Base-by-base conservation (phyloP, 2,329 filamentous ascomycete genomes). In the Fusarium drepaniforme region DNA sequence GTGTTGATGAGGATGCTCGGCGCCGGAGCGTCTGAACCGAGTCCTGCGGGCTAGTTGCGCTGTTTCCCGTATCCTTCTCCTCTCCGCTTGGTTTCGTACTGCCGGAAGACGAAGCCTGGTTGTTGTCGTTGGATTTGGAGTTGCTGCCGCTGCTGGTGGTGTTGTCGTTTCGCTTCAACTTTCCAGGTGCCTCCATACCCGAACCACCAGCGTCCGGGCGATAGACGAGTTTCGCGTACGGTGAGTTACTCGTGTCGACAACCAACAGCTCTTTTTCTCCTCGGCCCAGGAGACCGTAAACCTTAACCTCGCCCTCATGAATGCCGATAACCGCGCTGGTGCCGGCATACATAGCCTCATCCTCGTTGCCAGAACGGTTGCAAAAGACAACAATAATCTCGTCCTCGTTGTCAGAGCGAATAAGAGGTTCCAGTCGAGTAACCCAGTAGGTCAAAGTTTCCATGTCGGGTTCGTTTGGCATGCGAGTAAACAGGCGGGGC, bases 381-480 rank as follows among this genome's bases (percentile, higher is more conserved):
- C 90, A 91, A 73, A 95, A 88, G 0, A 96, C 86, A 0, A 96
- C 86, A 42, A 94, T 90, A 21, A 93, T 87, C 67, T 94, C 92
- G 0, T 90, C 87, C 0, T 85, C 77, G 0, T 71, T 83, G 3
- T 90, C 86, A 0, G 83, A 79, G 12, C 87, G 84, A 35, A 92
- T 90, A 0, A 93, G 65, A 0, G 94, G 94, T 66, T 93, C 91
- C 5, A 96, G 86, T 0, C 94, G 88, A 21, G 90, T 88, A 0
- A 94, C 85, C 94, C 94, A 96, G 77, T 96, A 96, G 0, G 90
- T 89, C 11, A 96, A 80, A 0, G 93, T 95, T 28, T 94, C 90
- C 83, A 93, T 88, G 74, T 96, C 93, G 0, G 93, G 93, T 60
- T 91, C 89, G 1, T 87, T 80, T 0, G 89, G 89, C 73, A 73